These are phyloP conservation scores for Colletotrichum ledebouriae DNA, from an alignment of 2,329 filamentous ascomycete species.

Conservation along the genomic window DNA sequence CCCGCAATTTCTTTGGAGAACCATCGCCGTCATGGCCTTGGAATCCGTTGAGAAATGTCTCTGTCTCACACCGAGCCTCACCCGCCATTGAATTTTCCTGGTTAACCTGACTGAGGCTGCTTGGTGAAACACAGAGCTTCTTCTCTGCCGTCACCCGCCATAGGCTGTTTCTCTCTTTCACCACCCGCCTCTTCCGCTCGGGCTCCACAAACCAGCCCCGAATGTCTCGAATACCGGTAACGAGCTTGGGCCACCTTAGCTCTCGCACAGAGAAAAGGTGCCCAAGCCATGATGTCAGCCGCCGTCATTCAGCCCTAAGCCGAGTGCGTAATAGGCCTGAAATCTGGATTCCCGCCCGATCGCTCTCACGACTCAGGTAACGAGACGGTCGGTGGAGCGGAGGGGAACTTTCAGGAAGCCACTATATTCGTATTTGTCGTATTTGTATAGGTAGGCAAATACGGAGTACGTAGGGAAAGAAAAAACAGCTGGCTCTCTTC, in stretches of 20 bases:
- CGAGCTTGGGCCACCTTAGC: conserved; percentile 7
- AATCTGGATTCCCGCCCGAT: conserved; percentile 14
- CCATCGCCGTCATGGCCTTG: background rate
- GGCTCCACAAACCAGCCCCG: background rate
- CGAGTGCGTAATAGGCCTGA: conserved; percentile 14
- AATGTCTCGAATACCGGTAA: conserved; percentile 5
- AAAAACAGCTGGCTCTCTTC: conserved; percentile 3
- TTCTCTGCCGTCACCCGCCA: conserved; percentile 6
- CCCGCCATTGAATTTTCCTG: background rate
- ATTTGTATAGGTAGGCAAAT: no score
- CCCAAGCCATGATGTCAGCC: conserved; percentile 37
- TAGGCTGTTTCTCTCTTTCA: conserved; percentile 12
- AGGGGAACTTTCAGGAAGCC: background rate
- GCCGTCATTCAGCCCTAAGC: conserved; percentile 26
- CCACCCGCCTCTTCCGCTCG: background rate
- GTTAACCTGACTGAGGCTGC: conserved; percentile 15
- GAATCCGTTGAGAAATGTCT: conserved; percentile 4
- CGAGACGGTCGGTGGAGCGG: conserved; percentile 16
- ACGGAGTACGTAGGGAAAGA: background rate
- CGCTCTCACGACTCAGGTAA: conserved; percentile 23
- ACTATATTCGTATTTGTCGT: no score
- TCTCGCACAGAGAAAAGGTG: conserved; percentile 1
- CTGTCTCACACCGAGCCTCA: conserved; percentile 9
- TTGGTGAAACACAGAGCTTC: conserved; percentile 21
- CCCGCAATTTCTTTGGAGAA: background rate